Evolutionary conservation across 1,139 yeast species (phyloP).

Genomic region (Wickerhamomyces sp.): DNA sequence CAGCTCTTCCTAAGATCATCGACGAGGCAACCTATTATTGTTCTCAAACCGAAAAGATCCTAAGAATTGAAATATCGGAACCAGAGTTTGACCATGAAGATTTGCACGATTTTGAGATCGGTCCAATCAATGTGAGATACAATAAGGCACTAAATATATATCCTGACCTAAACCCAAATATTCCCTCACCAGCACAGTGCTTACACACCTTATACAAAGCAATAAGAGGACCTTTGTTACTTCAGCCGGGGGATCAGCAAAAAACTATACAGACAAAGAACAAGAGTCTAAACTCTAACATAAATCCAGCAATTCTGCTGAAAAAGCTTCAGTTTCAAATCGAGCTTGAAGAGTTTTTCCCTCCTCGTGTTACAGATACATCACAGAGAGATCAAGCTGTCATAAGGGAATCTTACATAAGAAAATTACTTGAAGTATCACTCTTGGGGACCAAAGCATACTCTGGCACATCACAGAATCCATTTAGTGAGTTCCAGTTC

Average conservation of each 20-base stretch:
- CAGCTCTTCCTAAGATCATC: slow-evolving; percentile 27
- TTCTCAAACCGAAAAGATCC: slow-evolving; percentile 34
- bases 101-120: slow-evolving; percentile 32
- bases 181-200: slow-evolving; percentile 51
- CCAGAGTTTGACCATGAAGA: slow-evolving; percentile 35
- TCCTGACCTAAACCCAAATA: slow-evolving; percentile 24
- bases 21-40: slow-evolving; percentile 43
- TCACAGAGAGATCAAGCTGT: slow-evolving; percentile 18
- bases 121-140: slow-evolving; percentile 35
- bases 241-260: slow-evolving; percentile 37
- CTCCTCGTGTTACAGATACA: slow-evolving; percentile 48
- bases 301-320: slow-evolving; percentile 50
- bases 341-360: slow-evolving; percentile 38
- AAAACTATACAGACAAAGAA: slow-evolving; percentile 49
- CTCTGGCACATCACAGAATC: slow-evolving; percentile 22
- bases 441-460: slow-evolving; percentile 37
- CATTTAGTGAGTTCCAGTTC: slow-evolving; percentile 35
- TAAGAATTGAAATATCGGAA: slow-evolving; percentile 38
- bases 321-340: slow-evolving; percentile 42
- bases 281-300: slow-evolving; percentile 45
- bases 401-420: slow-evolving; percentile 40
- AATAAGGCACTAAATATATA: slow-evolving; percentile 26
- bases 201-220: slow-evolving; percentile 53
- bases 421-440: slow-evolving; percentile 46
- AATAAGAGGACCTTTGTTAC: slow-evolving; percentile 54